Evolutionary conservation across 108 stramenopile species (phyloP), one percentile per base, ranked within the genome.

Genomic region (Seminavis robusta): DNA sequence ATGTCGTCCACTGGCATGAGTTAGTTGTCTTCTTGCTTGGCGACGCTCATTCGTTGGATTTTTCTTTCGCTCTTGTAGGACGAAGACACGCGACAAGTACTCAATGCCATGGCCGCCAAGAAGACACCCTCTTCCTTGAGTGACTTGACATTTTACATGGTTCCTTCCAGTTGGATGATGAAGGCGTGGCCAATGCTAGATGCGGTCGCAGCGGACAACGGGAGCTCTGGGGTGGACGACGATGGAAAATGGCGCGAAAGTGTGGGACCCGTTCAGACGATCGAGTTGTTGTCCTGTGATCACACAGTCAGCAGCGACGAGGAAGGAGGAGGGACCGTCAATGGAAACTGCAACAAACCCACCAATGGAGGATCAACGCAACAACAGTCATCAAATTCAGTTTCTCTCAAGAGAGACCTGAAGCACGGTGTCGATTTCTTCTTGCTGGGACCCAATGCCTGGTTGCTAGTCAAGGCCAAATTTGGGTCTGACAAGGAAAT

Each of bases 401-500:
- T 39, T 1, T 23, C 24, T n/a, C 21, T 80, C 56, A 54, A 55
- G 29, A 41, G 15, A 11, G 65, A 59, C 10, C 33, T 71, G n/a
- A 19, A 52, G 3, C 65, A 71, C 37, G 59, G 43, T 31, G 48
- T 34, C 36, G 71, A 82, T 47, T 82, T 62, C 34, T 67, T 60
- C 38, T 68, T 75, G 43, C 23, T 82, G 5, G 80, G 80, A 33
- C 51, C 64, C 4, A 56, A 51, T 50, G 67, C 67, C 4, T 82
- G 80, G 80, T 47, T 58, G 41, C 47, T 82, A 10, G 33, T 73
- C 16, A 64, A 65, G 43, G 51, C 63, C 33, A 73, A 82, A 32
- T 82, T 82, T 64, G 68, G 60, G 8, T 55, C 31, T 45, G 59
- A 60, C 29, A 7, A 52, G 26, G 57, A 46, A 16, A 19, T 45